Base-by-base conservation (phyloP, 306 rosid species). In the Quercus agrifolia region DNA sequence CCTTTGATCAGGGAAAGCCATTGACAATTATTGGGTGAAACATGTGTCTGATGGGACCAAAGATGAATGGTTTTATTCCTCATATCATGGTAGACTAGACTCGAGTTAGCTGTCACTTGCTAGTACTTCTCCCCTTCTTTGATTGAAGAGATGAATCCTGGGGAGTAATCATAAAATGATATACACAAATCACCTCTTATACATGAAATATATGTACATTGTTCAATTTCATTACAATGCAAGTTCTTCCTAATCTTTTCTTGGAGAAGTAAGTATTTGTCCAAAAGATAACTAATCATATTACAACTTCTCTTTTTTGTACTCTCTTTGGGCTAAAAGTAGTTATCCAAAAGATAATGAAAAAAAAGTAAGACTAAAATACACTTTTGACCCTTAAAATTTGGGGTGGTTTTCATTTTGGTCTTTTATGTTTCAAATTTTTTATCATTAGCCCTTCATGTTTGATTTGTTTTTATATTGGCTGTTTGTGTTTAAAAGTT, bases 61-160 rank as follows among this genome's bases (percentile, higher is more conserved):
- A 49, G 54, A 68, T 49, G 25, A 59, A 25, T 76, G 74, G 21
- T 49, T 83, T 70, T 59, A 71, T 41, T 18, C 56, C 59, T 74
- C 69, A 75, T 77, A 85, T 78, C 79, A 78, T 80, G 78, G 73
- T 77, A 55, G 80, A 73, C 67, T 76, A 82, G 70, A 63, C 70
- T 17, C 17, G 20, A 28, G 70, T 28, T 27, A 27, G 70, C 41
- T 63, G 20, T 27, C 33, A 25, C 35, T 61, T 58, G 12, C 5
- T 7, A 2, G 46, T 7, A 61, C 67, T 23, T 23, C 67, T 6
- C 33, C 20, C 70, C 3, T 64, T 2, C 13, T 28, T 64, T 64
- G 64, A 27, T 57, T 52, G 72, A 55, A 70, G 76, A 56, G 25
- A 54, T 21, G 57, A 51, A 73, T 74, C 6, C 17, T 23, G 31